Evolutionary conservation across 371 early-diverging fungal genomes (phyloP), one percentile per base, ranked within the genome.

Genomic region (Mortierella sp.): DNA sequence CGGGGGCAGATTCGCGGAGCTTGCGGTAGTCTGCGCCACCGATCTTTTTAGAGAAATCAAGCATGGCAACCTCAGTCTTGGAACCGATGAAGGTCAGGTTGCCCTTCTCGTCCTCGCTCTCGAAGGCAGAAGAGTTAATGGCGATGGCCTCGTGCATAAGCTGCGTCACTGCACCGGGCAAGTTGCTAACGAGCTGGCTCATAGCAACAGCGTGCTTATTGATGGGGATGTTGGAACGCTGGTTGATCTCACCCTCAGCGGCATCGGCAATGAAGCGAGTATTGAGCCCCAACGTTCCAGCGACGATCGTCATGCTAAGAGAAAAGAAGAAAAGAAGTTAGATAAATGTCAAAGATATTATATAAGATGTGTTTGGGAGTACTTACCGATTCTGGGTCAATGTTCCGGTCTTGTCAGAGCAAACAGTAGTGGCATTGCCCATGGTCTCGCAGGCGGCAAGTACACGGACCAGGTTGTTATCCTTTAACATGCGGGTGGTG

Each of bases 391-490:
- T 96, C 60, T 93, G 91, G 0, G 95, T 96, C 23, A 96, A 79
- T 4, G 95, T 96, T 19, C 96, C 96, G 7, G 95, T 95, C 76
- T 95, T 95, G 79, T 97, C 96, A 12, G 93, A 91, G 75, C 96
- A 95, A 37, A 97, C 86, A 7, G 93, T 93, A 7, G 96, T 96
- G 1, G 96, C 95, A 69, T 90, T 92, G 6, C 95, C 95, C 96
- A 96, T 96, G 32, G 94, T 95, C 80, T 97, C 97, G 71, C 97
- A 97, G 7, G 97, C 93, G 34, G 91, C 86, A 24, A 97, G 79
- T 19, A 93, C 87, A 23, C 96, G 87, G 8, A 97, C 97, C 28
- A 97, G 80, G 72, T 94, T 95, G 70, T 95, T 94, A 70, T 97
- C 95, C 64, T 91, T 90, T 49, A 93, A 79, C 97, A 94, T 97